Percentiles rank a stretch among this genome's conserved stretches.
Evolutionary conservation across 208 protist genomes (phyloP).

Genomic region (Jaenimonas drosophilae): DNA sequence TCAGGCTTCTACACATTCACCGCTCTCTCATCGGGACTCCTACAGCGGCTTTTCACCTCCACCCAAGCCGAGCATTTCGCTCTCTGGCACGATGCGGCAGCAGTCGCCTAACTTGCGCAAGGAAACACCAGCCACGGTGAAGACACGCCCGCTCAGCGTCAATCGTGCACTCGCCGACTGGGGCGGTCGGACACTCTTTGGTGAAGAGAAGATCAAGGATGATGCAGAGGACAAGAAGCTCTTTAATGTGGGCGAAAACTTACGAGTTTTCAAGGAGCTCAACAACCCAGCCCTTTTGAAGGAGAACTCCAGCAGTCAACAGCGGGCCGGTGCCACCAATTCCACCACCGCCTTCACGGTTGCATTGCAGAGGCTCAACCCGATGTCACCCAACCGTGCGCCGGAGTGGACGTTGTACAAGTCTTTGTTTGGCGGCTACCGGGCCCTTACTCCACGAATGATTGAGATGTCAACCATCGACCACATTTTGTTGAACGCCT

Average conservation of each 20-base stretch:
- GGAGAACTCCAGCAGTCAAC: constrained; percentile 14
- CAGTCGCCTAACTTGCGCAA: no score
- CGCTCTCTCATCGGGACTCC: no score
- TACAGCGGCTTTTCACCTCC: background rate
- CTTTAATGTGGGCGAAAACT: constrained; percentile 30
- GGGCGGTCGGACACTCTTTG: constrained; percentile 30
- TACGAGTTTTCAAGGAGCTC: constrained; percentile 57
- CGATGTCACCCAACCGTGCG: constrained; percentile 71
- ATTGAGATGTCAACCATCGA: constrained; percentile 77
- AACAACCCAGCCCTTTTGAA: constrained; percentile 15
- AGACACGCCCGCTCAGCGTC: constrained; percentile 3
- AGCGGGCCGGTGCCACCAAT: constrained; percentile 33
- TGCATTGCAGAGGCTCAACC: constrained; percentile 68
- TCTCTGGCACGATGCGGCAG: background rate
- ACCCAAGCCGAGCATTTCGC: background rate
- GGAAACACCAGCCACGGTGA: no score
- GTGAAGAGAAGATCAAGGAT: constrained; percentile 11
- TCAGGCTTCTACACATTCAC: no score
- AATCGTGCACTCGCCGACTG: no score
- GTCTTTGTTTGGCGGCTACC: constrained; percentile 62
- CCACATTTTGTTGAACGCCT: constrained; percentile 66
- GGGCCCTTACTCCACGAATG: constrained; percentile 66
- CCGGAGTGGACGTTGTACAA: constrained; percentile 83
- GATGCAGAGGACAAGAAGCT: constrained; percentile 6
- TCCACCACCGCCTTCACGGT: constrained; percentile 64